Percentiles rank a stretch among this genome's conserved stretches.
Evolutionary conservation across 2,329 filamentous ascomycete species (phyloP).

Genomic region (Phyllosticta ampelicida): DNA sequence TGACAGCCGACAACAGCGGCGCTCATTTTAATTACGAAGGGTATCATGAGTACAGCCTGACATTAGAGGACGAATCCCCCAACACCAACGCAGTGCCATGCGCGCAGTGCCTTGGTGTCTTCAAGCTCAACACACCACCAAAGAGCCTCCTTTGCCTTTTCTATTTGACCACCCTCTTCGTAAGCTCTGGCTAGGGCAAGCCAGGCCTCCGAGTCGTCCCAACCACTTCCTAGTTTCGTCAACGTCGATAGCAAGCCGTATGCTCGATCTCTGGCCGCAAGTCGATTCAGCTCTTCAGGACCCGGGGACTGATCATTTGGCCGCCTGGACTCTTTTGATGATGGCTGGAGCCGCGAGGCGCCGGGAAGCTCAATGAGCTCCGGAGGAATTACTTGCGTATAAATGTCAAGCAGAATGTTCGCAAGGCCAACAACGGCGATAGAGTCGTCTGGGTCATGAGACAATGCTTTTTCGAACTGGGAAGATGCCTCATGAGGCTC

Average conservation of each 20-base stretch:
- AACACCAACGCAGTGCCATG: conserved; percentile 57
- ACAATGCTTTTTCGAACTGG: conserved; percentile 73
- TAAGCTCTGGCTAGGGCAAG: conserved; percentile 76
- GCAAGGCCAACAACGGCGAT: conserved; percentile 71
- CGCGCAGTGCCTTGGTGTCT: conserved; percentile 67
- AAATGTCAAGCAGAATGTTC: conserved; percentile 77
- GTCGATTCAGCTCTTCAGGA: conserved; percentile 63
- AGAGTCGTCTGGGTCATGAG: conserved; percentile 69
- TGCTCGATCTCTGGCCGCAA: conserved; percentile 84
- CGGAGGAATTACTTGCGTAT: conserved; percentile 51
- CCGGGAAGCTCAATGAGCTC: conserved; percentile 36
- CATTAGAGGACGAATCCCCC: conserved; percentile 9
- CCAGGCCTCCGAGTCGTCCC: conserved; percentile 93
- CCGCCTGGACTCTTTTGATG: neutral
- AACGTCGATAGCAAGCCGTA: conserved; percentile 71
- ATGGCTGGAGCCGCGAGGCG: neutral
- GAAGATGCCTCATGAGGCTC: conserved; percentile 58
- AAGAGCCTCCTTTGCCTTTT: conserved; percentile 82
- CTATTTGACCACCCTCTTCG: conserved; percentile 72
- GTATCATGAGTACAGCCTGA: conserved; percentile 6
- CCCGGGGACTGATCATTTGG: conserved; percentile 14
- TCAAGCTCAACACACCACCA: conserved; percentile 98
- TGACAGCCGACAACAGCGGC: neutral
- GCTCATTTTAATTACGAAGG: conserved; percentile 6
- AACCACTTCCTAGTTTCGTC: conserved; percentile 75